phyloP scores from a whole-genome alignment of 2,329 filamentous ascomycete genomes.

The Microsporum canis region DNA sequence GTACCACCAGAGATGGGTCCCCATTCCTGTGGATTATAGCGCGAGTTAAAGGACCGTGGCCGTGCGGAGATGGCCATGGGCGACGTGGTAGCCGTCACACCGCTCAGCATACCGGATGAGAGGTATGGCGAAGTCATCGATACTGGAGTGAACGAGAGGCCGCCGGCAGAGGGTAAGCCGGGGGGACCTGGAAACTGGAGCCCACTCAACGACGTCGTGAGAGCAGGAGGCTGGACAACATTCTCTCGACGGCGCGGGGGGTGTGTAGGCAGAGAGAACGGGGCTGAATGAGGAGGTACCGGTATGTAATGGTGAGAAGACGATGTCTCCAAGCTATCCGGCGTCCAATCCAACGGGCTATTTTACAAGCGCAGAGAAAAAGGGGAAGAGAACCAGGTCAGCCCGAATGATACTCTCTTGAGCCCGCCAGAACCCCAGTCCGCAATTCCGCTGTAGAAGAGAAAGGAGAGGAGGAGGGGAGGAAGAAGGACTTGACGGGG shows the following conservation, averaged over 20 bases:
- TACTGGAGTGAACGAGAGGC: slow-evolving; percentile 15
- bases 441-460: neutral
- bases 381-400: neutral
- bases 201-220: slow-evolving; percentile 32
- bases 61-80: slow-evolving; percentile 36
- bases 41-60: slow-evolving; percentile 31
- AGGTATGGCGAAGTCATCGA: slow-evolving; percentile 26
- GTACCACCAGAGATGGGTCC: slow-evolving; percentile 25
- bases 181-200: slow-evolving; percentile 27
- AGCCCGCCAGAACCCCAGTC: neutral
- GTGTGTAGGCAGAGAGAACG: slow-evolving; percentile 21
- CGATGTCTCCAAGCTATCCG: neutral
- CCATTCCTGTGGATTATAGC: slow-evolving; percentile 42
- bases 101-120: slow-evolving; percentile 22
- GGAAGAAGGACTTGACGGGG: slow-evolving; percentile 1
- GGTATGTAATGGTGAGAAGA: slow-evolving; percentile 11
- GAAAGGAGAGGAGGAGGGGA: slow-evolving; percentile 3
- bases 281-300: slow-evolving; percentile 17
- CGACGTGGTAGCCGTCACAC: slow-evolving; percentile 20
- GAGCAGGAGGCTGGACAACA: slow-evolving; percentile 32
- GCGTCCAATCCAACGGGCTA: neutral
- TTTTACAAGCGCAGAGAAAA: neutral
- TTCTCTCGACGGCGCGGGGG: slow-evolving; percentile 29
- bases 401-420: neutral
- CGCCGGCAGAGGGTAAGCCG: slow-evolving; percentile 20